Evolutionary conservation across 352 stramenopile species (phyloP).

Genomic region (Phytophthora pseudosyringae): DNA sequence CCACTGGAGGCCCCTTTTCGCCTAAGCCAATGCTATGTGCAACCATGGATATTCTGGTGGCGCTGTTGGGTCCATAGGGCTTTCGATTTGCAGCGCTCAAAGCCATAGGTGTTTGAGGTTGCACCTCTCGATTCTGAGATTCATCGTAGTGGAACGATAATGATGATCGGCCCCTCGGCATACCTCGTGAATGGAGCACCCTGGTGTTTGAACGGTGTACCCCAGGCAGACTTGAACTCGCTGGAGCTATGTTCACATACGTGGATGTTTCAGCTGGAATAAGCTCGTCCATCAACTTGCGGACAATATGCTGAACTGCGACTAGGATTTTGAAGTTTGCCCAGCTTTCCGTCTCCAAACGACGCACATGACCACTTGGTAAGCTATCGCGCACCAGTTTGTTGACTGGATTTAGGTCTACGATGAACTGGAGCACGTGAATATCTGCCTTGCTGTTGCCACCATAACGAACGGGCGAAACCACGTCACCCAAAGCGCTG

Average conservation of each 20-base stretch:
- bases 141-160: conserved; percentile 7
- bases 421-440: conserved; percentile 52
- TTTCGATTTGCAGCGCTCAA: background rate
- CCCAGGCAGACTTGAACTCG: background rate
- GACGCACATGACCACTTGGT: conserved; percentile 33
- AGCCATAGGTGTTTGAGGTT: too few relatives aligned
- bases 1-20: background rate
- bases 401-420: conserved; percentile 66
- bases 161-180: conserved; percentile 6
- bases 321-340: conserved; percentile 48
- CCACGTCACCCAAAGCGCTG: conserved; percentile 2
- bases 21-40: conserved; percentile 15
- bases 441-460: conserved; percentile 24
- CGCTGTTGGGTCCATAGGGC: background rate
- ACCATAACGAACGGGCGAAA: background rate
- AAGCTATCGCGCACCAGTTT: conserved; percentile 51
- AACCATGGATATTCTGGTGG: conserved; percentile 25
- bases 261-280: conserved; percentile 26
- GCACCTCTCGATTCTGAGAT: background rate
- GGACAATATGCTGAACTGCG: conserved; percentile 41
- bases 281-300: conserved; percentile 47
- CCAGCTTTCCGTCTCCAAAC: conserved; percentile 67
- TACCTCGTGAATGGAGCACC: conserved; percentile 12
- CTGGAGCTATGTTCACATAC: background rate
- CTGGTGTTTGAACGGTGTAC: conserved; percentile 15